A percentile compares a stretch with the other conserved stretches of the same genome.
These are phyloP conservation scores for Cryphonectria parasitica DNA, from an alignment of 2,329 filamentous ascomycete species.

Conservation along the genomic window DNA sequence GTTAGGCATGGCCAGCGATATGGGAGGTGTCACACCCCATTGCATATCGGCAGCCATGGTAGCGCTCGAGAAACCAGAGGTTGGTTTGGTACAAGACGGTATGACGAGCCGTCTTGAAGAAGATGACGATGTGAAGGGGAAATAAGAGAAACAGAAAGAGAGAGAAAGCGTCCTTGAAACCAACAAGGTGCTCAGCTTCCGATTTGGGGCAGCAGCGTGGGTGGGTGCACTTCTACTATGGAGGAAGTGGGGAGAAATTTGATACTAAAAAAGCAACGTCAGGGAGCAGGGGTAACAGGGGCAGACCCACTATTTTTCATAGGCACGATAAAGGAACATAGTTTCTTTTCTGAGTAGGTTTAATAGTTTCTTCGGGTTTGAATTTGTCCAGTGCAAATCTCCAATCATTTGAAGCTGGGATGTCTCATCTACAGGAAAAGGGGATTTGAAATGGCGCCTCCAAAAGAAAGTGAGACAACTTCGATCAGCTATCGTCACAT, in stretches of 20 bases:
- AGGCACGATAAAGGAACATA: not conserved
- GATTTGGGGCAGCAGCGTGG: conserved; percentile 10
- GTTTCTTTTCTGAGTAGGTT: not conserved
- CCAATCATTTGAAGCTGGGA: conserved; percentile 9
- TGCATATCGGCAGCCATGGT: conserved; percentile 37
- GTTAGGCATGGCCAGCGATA: conserved; percentile 78
- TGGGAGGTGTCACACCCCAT: conserved; percentile 78
- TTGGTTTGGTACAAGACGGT: conserved; percentile 1
- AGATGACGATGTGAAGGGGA: not conserved
- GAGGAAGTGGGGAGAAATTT: not conserved
- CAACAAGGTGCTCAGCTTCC: conserved; percentile 15
- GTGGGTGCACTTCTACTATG: not conserved
- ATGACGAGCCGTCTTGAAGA: conserved; percentile 8
- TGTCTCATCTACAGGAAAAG: conserved; percentile 10
- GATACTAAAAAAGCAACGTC: conserved; percentile 3
- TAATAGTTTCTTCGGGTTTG: not conserved
- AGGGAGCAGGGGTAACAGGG: not conserved
- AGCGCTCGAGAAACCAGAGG: conserved; percentile 20
- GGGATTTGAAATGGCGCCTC: not conserved
- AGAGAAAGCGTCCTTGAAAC: not conserved
- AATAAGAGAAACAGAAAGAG: not conserved
- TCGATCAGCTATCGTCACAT: not conserved
- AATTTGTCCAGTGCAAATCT: conserved; percentile 1
- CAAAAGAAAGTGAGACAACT: not conserved
- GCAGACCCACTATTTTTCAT: not conserved